Base-by-base conservation (phyloP, 495 filamentous ascomycete genomes). In the Lophium mytilinum region DNA sequence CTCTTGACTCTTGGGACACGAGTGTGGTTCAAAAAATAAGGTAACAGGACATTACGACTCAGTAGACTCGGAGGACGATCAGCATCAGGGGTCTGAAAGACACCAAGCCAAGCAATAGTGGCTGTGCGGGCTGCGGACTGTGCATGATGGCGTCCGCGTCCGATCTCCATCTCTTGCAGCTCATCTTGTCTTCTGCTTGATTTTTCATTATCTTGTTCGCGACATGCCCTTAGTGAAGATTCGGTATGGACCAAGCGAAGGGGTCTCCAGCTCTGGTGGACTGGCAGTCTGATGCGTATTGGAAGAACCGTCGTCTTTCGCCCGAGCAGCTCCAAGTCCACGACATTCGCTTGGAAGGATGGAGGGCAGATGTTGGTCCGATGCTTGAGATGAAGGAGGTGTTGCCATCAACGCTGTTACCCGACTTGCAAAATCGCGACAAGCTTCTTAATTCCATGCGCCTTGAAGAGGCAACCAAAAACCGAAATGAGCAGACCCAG, bases 281-380 rank as follows among this genome's bases (percentile, higher is more conserved):
- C 48, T 72, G 63, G 57, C 57, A 67, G 4, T 48, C 63, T 2
- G 67, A 71, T 47, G n/a, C 47, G 0, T 63, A 61, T 39, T 73
- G 71, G 71, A 37, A 57, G n/a, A 63, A 60, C 35, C 62, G 66
- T 10, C 65, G 64, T 1, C 53, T 72, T 8, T 70, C 68, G 9
- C 71, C 71, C 1, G 57, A 65, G 1, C 70, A 72, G 52, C 37
- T 73, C 12, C 67, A 71, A 35, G 65, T 73, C 34, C 63, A 72
- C 50, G 71, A 73, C 42, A 55, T 73, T 12, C 60, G 64, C 3
- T 53, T 69, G 5, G 66, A 65, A 42, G 37, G 51, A 51, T 61
- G 51, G 53, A 37, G 60, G n/a, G 30, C 59, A 6, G 52, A 67
- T n/a, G 43, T 51, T 11, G 61, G 55, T 6, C 52, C 59, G 2